Conservation (phyloP, 83 land plant species). For the Picea abies region DNA sequence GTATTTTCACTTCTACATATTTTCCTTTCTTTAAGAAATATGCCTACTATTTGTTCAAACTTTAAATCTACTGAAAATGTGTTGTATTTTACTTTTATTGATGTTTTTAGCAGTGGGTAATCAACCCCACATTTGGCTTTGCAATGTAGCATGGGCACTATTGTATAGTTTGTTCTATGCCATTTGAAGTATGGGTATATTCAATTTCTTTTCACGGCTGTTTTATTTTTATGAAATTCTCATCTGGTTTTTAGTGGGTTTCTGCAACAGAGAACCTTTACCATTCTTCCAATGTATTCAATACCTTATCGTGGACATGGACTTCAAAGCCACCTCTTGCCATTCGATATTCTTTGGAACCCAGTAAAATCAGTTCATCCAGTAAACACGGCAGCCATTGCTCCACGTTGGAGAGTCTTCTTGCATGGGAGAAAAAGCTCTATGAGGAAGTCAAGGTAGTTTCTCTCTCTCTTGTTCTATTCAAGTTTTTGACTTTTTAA, state of each 20-base stretch:
- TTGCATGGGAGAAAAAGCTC: constrained; percentile 94
- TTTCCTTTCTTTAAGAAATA: no score
- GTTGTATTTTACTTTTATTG: no score
- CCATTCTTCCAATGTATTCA: constrained; percentile 66
- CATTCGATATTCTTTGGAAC: constrained; percentile 52
- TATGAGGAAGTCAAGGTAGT: constrained; percentile 86
- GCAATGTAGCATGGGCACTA: no score
- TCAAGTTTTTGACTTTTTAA: background rate
- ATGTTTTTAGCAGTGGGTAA: no score
- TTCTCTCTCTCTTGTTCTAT: background rate
- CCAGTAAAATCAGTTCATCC: constrained; percentile 34
- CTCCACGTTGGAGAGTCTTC: constrained; percentile 78
- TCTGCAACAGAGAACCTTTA: constrained; percentile 56
- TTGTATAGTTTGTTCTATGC: background rate
- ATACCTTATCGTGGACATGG: constrained; percentile 64
- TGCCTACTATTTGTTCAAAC: no score
- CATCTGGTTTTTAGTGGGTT: constrained; percentile 5
- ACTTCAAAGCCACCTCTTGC: constrained; percentile 69
- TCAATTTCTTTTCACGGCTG: background rate
- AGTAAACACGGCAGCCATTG: constrained; percentile 64
- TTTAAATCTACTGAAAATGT: no score
- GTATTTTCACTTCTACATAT: no score
- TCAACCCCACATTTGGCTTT: no score
- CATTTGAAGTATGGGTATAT: constrained; percentile 8
- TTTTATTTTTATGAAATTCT: background rate